Percentiles rank a stretch among this genome's conserved stretches.
Conservation (phyloP, 2,329 filamentous ascomycete genomes). For the Aspergillus novofumigatus region DNA sequence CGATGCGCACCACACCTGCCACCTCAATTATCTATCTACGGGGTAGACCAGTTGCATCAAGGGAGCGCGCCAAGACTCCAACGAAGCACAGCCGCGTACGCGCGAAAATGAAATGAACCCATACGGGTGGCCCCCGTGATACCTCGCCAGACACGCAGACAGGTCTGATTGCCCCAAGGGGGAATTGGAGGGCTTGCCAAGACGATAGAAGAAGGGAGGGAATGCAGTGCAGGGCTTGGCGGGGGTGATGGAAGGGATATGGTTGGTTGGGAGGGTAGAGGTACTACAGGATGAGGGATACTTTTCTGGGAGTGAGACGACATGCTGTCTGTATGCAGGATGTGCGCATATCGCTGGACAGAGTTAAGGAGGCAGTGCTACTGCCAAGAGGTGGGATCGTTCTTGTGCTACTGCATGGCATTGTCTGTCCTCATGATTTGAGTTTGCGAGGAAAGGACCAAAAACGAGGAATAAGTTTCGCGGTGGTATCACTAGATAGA, state of each 20-base stretch:
- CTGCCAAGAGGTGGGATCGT: not conserved
- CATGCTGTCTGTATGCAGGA: not conserved
- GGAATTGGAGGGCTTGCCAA: not conserved
- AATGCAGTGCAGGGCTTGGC: not conserved
- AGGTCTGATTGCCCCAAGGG: not conserved
- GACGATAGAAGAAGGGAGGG: not conserved
- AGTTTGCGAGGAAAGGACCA: not conserved
- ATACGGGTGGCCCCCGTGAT: not conserved
- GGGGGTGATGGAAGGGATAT: not conserved
- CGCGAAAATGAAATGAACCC: not conserved
- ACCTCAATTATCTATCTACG: not conserved
- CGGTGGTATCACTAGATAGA: not conserved
- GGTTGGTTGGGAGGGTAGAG: not conserved
- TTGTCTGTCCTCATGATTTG: not conserved
- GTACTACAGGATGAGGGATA: not conserved
- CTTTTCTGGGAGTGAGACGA: not conserved
- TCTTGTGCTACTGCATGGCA: not conserved
- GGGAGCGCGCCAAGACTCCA: not conserved
- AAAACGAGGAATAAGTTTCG: not conserved
- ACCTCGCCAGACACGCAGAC: not conserved
- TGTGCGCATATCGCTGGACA: not conserved
- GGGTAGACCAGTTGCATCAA: not conserved
- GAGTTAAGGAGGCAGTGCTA: not conserved
- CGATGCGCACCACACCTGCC: not conserved
- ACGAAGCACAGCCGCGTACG: not conserved